Evolutionary conservation across 331 rosid genomes (phyloP), one percentile per base, ranked within the genome.

Genomic region (Acacia concinna): DNA sequence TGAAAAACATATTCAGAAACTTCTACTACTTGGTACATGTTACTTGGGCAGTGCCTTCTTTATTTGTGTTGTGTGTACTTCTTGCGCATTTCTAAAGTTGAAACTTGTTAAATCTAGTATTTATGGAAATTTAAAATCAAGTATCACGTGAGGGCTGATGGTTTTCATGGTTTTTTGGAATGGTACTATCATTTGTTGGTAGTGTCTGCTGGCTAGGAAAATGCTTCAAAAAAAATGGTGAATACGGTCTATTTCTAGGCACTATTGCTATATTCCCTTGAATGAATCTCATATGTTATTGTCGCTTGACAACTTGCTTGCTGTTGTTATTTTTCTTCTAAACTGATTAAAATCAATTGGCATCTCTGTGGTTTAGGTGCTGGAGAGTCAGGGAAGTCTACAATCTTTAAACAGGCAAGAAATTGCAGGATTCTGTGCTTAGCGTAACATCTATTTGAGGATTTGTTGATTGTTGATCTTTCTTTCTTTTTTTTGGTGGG

Each of bases 381-480:
- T 79, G 98, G 99, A 67, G 99, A 96, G 84, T 93, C 99, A 1
- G 99, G 97, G 81, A 96, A 96, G 82, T 96, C 99, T 35, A 96
- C 99, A 38, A 93, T 96, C 78, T 96, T 93, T 88, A 96, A 96
- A 89, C 99, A 96, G 97, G 99, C 79, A 86, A 82, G 93, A 85
- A 27, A 66, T 44, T 68, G 35, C 47, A 23, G 62, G 75, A 47
- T 65, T 83, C 62, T 79, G 18, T 30, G 66, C 79, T 71, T 73
- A 25, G 74, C 49, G 28, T 40, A 30, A 59, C 18, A 10, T 30
- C 1, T 81, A 28, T 66, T 74, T 89, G 27, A n/a, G 38, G 15
- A 69, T 54, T 65, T 59, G 31, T 65, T 74, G 56, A 28, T 69
- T n/a, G n/a, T n/a, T n/a, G n/a, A n/a, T n/a, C n/a, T n/a, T n/a